Evolutionary conservation across 129 eudicot species (phyloP).

Genomic region (Smallanthus sonchifolius): DNA sequence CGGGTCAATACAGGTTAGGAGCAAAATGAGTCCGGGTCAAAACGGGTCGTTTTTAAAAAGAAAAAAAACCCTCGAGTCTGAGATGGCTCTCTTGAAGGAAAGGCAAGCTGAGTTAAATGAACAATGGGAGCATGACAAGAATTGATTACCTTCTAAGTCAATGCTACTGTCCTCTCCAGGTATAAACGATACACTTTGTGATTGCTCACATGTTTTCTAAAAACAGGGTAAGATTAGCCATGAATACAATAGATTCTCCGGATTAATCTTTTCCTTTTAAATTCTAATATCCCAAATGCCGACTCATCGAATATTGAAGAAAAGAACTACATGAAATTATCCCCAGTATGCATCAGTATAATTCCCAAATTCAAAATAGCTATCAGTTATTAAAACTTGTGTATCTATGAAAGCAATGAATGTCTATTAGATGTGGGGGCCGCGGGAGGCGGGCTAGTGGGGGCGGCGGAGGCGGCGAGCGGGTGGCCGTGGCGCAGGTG

Average conservation of each 20-base stretch:
- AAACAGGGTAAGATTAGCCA: background rate
- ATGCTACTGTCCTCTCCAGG: background rate
- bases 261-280: background rate
- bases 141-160: background rate
- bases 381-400: too few relatives aligned
- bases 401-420: background rate
- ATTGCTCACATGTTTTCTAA: background rate
- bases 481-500: too few relatives aligned
- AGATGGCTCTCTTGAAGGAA: slow-evolving; percentile 70
- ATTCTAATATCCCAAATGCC: background rate
- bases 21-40: too few relatives aligned
- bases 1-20: too few relatives aligned
- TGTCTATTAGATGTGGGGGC: background rate
- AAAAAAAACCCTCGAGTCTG: slow-evolving; percentile 90
- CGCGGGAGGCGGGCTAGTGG: too few relatives aligned
- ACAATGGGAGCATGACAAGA: slow-evolving; percentile 97
- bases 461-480: too few relatives aligned
- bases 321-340: background rate
- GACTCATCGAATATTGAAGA: background rate
- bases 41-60: too few relatives aligned
- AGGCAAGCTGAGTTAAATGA: slow-evolving; percentile 66
- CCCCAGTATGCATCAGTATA: background rate
- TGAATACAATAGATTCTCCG: background rate
- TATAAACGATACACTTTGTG: background rate
- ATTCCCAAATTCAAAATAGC: too few relatives aligned